Percentiles rank a stretch among this genome's conserved stretches.
Evolutionary conservation across 2,329 filamentous ascomycete species (phyloP).

Genomic region (Cercospora brassicicola): DNA sequence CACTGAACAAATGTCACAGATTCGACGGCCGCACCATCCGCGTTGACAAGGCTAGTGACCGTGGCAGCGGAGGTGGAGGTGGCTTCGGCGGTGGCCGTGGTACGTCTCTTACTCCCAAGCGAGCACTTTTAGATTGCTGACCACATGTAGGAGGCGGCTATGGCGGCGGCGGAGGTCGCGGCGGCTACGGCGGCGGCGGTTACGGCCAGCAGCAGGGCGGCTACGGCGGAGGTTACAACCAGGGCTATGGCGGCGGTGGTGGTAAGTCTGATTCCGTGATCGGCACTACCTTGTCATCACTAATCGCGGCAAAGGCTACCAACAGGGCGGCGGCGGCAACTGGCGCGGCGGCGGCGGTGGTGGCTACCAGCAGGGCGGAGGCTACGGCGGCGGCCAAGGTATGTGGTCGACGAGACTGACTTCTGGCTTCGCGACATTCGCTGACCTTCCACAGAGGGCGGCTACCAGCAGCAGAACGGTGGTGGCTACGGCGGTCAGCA

Average conservation of each 20-base stretch:
- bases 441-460: slow-evolving; percentile 29
- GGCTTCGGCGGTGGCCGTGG: slow-evolving; percentile 48
- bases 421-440: not conserved
- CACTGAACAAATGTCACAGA: slow-evolving; percentile 49
- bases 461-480: slow-evolving; percentile 32
- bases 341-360: slow-evolving; percentile 32
- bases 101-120: slow-evolving; percentile 25
- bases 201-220: slow-evolving; percentile 31
- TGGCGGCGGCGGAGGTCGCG: slow-evolving; percentile 14
- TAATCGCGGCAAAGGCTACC: slow-evolving; percentile 33
- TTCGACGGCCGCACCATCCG: slow-evolving; percentile 94
- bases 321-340: slow-evolving; percentile 26
- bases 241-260: slow-evolving; percentile 36
- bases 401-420: not conserved
- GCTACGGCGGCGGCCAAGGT: slow-evolving; percentile 36
- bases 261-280: not conserved
- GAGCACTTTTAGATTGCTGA: not conserved
- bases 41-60: slow-evolving; percentile 92
- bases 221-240: slow-evolving; percentile 30
- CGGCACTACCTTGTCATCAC: not conserved
- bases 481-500: slow-evolving; percentile 34
- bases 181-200: slow-evolving; percentile 32
- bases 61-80: slow-evolving; percentile 62
- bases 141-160: slow-evolving; percentile 21
- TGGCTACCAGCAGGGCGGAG: slow-evolving; percentile 31